Percentiles rank a stretch among this genome's conserved stretches.
Conservation (phyloP, 106 monocot species). For the Narthecium ossifragum region DNA sequence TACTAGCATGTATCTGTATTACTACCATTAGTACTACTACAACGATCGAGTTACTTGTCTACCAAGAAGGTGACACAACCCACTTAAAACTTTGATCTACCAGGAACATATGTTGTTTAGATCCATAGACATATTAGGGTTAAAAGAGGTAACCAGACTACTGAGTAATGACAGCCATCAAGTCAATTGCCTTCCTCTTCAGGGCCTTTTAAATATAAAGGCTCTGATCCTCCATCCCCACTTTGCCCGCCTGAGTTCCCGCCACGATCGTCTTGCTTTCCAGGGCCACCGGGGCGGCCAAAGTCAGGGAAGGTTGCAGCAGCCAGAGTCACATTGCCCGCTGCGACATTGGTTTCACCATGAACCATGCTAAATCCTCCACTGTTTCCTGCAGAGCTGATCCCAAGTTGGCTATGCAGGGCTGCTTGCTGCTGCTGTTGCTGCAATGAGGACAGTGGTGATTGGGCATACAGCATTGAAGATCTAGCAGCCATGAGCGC, state of each 20-base stretch:
- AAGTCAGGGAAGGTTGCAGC: constrained; percentile 68
- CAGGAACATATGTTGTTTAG: too few species aligned
- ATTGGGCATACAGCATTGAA: constrained; percentile 66
- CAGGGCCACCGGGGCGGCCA: constrained; percentile 21
- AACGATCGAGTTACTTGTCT: too few species aligned
- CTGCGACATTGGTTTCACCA: constrained; percentile 46
- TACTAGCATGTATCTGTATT: too few species aligned
- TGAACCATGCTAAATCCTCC: constrained; percentile 76
- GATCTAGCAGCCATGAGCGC: constrained; percentile 64
- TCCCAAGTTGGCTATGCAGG: constrained; percentile 50
- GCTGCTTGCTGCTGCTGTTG: constrained; percentile 47
- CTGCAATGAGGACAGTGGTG: constrained; percentile 63
- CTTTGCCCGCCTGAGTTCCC: constrained; percentile 47
- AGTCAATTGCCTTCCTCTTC: constrained; percentile 73
- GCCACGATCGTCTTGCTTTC: constrained; percentile 40
- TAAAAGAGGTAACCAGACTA: too few species aligned
- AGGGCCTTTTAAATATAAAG: constrained; percentile 49
- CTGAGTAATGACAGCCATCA: too few species aligned
- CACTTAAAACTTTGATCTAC: too few species aligned
- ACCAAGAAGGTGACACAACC: too few species aligned
- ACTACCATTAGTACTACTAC: too few species aligned
- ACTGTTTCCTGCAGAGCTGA: constrained; percentile 35
- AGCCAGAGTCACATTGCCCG: too few species aligned
- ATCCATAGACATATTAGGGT: too few species aligned
- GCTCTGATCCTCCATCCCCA: constrained; percentile 50